A percentile compares a stretch with the other conserved stretches of the same genome.
These are phyloP conservation scores for Oligophagozyma castellii DNA, from an alignment of 1,139 yeast genomes.

Conservation along the genomic window DNA sequence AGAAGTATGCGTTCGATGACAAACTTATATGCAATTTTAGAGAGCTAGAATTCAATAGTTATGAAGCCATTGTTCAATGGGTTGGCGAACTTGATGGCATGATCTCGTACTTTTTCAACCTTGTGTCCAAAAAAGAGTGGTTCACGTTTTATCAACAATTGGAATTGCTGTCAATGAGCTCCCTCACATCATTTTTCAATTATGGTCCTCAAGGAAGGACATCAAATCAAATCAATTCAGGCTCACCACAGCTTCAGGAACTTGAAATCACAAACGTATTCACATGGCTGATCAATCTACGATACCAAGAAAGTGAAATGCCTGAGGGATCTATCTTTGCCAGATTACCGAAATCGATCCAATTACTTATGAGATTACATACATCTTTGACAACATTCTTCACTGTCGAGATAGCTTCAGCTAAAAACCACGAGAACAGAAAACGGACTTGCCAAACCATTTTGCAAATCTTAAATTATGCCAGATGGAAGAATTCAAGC, in stretches of 20 bases:
- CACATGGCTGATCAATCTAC: conserved; percentile 49
- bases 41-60: conserved; percentile 34
- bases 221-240: conserved; percentile 11
- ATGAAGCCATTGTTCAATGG: conserved; percentile 23
- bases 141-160: conserved; percentile 56
- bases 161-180: conserved; percentile 48
- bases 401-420: conserved; percentile 51
- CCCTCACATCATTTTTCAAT: conserved; percentile 43
- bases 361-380: conserved; percentile 55
- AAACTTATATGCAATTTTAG: conserved; percentile 12
- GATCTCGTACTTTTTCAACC: conserved; percentile 43
- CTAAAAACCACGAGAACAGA: conserved; percentile 44
- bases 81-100: conserved; percentile 52
- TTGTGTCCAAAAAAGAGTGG: conserved; percentile 68
- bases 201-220: conserved; percentile 25
- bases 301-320: conserved; percentile 24
- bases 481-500: conserved; percentile 56
- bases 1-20: conserved; percentile 9
- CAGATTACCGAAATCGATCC: conserved; percentile 57
- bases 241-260: conserved; percentile 29
- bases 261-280: conserved; percentile 57
- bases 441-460: conserved; percentile 58
- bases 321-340: conserved; percentile 33
- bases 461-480: conserved; percentile 51
- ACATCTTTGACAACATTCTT: conserved; percentile 53